Evolutionary conservation across 306 rosid species (phyloP).

Genomic region (Mimosa bimucronata): DNA sequence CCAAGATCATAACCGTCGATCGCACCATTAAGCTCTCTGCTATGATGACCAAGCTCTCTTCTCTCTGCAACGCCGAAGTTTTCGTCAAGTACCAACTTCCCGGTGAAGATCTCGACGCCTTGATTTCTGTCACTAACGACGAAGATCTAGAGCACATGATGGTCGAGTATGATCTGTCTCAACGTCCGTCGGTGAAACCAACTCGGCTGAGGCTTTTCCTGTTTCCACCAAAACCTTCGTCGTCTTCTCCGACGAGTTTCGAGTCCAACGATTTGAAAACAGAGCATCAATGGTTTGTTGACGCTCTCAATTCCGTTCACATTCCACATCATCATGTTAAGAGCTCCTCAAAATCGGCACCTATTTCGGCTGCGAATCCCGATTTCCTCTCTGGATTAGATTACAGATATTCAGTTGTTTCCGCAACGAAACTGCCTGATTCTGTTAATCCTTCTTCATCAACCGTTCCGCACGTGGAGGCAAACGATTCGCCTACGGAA

Average conservation of each 20-base stretch:
- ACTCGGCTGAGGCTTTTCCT: constrained; percentile 62
- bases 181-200: constrained; percentile 55
- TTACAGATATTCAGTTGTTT: constrained; percentile 41
- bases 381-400: constrained; percentile 84
- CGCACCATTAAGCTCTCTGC: constrained; percentile 54
- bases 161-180: constrained; percentile 61
- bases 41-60: constrained; percentile 51
- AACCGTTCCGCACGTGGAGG: constrained; percentile 30
- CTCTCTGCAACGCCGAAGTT: constrained; percentile 44
- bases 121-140: constrained; percentile 66
- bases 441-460: constrained; percentile 31
- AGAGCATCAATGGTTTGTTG: constrained; percentile 79
- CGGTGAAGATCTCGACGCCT: constrained; percentile 73
- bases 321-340: constrained; percentile 42
- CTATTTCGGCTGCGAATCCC: constrained; percentile 43
- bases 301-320: constrained; percentile 78
- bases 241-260: constrained; percentile 37
- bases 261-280: constrained; percentile 46
- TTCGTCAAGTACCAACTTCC: constrained; percentile 71
- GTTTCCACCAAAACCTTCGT: constrained; percentile 38
- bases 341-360: constrained; percentile 47
- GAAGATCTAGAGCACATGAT: constrained; percentile 71
- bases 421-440: constrained; percentile 45
- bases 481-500: constrained; percentile 44
- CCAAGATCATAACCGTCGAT: constrained; percentile 64